Evolutionary conservation across 257 asterid species (phyloP).

Genomic region (Solanum pinnatisectum): DNA sequence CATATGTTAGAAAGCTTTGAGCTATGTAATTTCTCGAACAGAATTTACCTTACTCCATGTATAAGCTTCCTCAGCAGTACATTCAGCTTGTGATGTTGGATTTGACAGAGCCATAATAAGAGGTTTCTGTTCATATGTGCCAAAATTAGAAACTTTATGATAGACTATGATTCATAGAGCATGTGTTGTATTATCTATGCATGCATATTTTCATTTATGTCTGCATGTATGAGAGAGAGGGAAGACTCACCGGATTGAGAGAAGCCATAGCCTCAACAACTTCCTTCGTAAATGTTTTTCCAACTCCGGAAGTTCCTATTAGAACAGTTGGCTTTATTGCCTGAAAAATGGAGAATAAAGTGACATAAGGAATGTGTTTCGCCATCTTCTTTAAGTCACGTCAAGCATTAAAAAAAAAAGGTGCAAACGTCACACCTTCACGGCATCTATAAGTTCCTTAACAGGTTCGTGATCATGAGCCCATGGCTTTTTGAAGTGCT

Average conservation of each 20-base stretch:
- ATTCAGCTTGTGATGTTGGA: constrained; percentile 90
- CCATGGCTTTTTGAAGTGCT: constrained; percentile 83
- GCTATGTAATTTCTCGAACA: neutral
- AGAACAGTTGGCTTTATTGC: constrained; percentile 72
- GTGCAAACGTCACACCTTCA: constrained; percentile 38
- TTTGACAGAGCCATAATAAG: constrained; percentile 77
- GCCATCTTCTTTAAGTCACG: neutral
- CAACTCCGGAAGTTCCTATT: constrained; percentile 89
- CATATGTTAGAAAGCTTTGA: neutral
- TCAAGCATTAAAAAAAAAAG: neutral
- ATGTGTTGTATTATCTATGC: neutral
- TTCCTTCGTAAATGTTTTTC: constrained; percentile 70
- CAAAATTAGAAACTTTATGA: neutral
- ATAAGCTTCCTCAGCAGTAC: constrained; percentile 95
- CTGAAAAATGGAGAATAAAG: constrained; percentile 22
- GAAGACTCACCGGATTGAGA: constrained; percentile 47
- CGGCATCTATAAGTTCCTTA: constrained; percentile 67
- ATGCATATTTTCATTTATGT: neutral
- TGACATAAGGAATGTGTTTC: neutral
- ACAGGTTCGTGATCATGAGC: constrained; percentile 83
- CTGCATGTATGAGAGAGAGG: neutral
- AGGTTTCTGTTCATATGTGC: constrained; percentile 51
- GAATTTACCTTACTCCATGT: constrained; percentile 66
- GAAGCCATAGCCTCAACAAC: constrained; percentile 84
- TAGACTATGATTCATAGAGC: neutral